A percentile compares a stretch with the other conserved stretches of the same genome.
phyloP scores from a whole-genome alignment of 441 rosid genomes.

The Pelargonium fulgidum region DNA sequence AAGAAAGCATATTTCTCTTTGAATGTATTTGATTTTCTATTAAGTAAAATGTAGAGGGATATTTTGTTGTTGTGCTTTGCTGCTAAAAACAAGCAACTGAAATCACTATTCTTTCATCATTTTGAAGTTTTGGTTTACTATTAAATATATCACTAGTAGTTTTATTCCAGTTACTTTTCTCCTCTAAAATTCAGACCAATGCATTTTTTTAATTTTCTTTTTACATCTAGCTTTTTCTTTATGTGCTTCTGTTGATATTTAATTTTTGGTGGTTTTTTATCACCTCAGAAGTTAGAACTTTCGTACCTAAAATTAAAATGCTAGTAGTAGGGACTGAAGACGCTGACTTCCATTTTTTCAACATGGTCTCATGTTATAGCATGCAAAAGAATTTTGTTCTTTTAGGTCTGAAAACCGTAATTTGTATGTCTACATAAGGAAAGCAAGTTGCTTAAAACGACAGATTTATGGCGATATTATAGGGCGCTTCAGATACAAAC shows the following conservation, averaged over 20 bases:
- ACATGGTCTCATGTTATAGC: not conserved
- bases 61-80: not conserved
- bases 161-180: not conserved
- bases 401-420: not conserved
- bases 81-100: too few species aligned
- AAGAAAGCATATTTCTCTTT: not conserved
- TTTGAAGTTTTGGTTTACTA: slow-evolving; percentile 6
- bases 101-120: not conserved
- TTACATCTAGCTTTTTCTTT: not conserved
- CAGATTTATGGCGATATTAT: not conserved
- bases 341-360: not conserved
- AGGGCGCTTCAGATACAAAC: not conserved
- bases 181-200: not conserved
- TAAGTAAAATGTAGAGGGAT: not conserved
- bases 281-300: not conserved
- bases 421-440: too few species aligned
- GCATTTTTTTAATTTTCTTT: too few species aligned
- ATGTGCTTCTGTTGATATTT: not conserved
- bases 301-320: not conserved
- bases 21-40: slow-evolving; percentile 1
- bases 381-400: slow-evolving; percentile 3
- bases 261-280: slow-evolving; percentile 9
- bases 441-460: not conserved
- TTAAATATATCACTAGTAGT: not conserved
- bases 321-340: slow-evolving; percentile 5